Percentiles rank a stretch among this genome's conserved stretches.
These are phyloP conservation scores for Lepraria neglecta DNA, from an alignment of 495 filamentous ascomycete genomes.

Conservation along the genomic window DNA sequence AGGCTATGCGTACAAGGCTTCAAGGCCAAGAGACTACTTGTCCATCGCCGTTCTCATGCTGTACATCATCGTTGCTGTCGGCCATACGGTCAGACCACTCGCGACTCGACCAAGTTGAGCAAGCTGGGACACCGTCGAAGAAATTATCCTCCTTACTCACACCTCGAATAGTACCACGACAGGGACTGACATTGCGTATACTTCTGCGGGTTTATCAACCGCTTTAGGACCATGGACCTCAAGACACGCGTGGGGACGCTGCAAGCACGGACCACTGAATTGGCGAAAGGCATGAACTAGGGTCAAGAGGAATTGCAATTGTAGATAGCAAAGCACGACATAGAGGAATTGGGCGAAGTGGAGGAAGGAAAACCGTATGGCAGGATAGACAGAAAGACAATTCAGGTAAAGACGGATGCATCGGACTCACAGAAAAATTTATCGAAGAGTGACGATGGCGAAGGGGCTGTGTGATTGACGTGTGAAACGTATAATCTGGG, in stretches of 20 bases:
- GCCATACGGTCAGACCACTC: slow-evolving; percentile 4
- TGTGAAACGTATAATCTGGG: too few species aligned
- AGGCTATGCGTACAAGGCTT: slow-evolving; percentile 20
- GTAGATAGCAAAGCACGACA: too few species aligned
- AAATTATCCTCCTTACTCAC: not conserved
- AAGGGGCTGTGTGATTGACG: too few species aligned
- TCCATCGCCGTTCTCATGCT: slow-evolving; percentile 9
- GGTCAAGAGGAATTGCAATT: not conserved
- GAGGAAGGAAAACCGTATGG: too few species aligned
- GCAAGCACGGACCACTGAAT: not conserved
- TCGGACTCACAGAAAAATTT: too few species aligned
- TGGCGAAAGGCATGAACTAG: not conserved
- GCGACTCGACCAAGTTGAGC: not conserved
- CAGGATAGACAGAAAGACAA: too few species aligned
- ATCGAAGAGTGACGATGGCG: too few species aligned
- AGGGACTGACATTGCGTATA: not conserved
- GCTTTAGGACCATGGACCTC: slow-evolving; percentile 9
- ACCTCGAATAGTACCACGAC: not conserved
- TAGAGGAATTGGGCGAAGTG: too few species aligned
- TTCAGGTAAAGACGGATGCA: too few species aligned
- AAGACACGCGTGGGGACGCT: slow-evolving; percentile 3
- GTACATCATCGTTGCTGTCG: slow-evolving; percentile 1
- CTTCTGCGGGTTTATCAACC: slow-evolving; percentile 6
- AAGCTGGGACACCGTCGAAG: slow-evolving; percentile 13
- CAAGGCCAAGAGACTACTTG: slow-evolving; percentile 13